phyloP scores from a whole-genome alignment of 495 filamentous ascomycete genomes.

The Pyronema domesticum region DNA sequence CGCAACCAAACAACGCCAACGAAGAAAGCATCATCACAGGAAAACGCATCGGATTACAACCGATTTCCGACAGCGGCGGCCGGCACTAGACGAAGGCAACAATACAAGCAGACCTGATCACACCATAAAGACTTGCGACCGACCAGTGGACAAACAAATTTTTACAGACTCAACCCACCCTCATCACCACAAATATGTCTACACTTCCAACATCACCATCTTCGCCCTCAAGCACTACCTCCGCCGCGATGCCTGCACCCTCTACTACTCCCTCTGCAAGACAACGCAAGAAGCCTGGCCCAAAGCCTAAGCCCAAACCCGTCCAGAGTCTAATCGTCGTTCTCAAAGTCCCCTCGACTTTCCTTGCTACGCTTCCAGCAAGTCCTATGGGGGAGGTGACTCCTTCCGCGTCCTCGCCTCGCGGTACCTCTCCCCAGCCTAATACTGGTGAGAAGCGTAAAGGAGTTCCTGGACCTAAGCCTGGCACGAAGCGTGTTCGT shows the following conservation, averaged over 20 bases:
- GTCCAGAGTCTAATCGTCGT: constrained; percentile 30
- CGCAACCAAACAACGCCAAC: not conserved
- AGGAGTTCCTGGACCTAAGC: constrained; percentile 42
- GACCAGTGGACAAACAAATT: too few species aligned
- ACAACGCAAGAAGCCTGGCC: constrained; percentile 23
- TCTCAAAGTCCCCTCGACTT: constrained; percentile 35
- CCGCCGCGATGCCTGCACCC: constrained; percentile 11
- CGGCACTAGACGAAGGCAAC: too few species aligned
- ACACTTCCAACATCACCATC: constrained; percentile 23
- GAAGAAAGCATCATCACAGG: not conserved
- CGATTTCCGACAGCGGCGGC: too few species aligned
- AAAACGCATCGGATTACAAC: not conserved
- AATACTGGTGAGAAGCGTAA: constrained; percentile 30
- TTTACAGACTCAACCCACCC: not conserved
- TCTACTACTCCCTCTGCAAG: constrained; percentile 8
- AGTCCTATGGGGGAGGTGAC: not conserved
- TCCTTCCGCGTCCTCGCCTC: not conserved
- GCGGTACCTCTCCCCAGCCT: constrained; percentile 28
- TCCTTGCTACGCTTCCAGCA: constrained; percentile 24
- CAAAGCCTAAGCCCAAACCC: constrained; percentile 16
- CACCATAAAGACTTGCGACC: too few species aligned
- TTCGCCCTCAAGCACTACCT: constrained; percentile 19
- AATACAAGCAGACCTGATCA: too few species aligned
- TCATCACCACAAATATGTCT: constrained; percentile 11
- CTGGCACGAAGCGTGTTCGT: constrained; percentile 42